A percentile compares a stretch with the other conserved stretches of the same genome.
Conservation (phyloP, 75 land plant genomes). For the Pseudotsuga menziesii region DNA sequence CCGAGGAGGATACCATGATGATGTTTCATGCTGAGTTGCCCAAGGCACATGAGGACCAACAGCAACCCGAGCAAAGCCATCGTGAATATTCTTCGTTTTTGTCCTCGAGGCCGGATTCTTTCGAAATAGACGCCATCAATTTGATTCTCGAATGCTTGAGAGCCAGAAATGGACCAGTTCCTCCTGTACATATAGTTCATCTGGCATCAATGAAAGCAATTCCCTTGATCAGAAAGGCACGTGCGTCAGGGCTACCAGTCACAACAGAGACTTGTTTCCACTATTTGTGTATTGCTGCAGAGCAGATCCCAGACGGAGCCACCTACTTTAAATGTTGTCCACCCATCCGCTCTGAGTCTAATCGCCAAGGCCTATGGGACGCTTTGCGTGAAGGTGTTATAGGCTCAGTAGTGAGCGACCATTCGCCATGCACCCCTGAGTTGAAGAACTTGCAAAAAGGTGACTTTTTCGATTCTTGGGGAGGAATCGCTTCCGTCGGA, state of each 20-base stretch:
- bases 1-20: not conserved
- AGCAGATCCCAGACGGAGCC: not conserved
- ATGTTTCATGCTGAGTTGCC: not conserved
- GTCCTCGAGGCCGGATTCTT: not conserved
- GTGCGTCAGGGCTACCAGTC: not conserved
- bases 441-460: constrained; percentile 27
- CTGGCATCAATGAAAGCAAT: not conserved
- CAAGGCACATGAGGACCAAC: not conserved
- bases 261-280: not conserved
- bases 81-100: not conserved
- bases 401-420: not conserved
- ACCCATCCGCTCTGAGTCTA: not conserved
- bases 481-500: constrained; percentile 23
- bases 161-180: not conserved
- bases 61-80: not conserved
- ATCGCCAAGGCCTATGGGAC: not conserved
- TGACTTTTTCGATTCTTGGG: constrained; percentile 37
- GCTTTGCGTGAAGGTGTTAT: not conserved
- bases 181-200: not conserved
- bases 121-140: not conserved
- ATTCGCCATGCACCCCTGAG: constrained; percentile 23
- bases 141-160: not conserved
- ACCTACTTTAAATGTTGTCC: not conserved
- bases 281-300: not conserved
- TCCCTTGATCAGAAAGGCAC: not conserved